phyloP scores from a whole-genome alignment of 768 basidiomycete species.

The Trametes sanguinea region DNA sequence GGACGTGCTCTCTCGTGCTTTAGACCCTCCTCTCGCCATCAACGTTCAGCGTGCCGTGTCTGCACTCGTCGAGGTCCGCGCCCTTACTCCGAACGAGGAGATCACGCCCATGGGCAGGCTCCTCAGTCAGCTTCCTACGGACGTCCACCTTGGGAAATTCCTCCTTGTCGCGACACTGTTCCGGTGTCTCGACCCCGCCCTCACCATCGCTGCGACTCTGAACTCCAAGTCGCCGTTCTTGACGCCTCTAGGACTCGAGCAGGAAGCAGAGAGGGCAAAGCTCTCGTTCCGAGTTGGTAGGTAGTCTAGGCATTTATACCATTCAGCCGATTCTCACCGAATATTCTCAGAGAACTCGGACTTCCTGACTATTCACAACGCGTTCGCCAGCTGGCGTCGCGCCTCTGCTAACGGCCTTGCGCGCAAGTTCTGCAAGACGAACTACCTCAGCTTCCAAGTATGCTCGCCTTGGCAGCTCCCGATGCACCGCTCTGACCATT shows the following conservation, averaged over 20 bases:
- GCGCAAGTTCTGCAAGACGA: constrained; percentile 75
- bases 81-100: constrained; percentile 81
- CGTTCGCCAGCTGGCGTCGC: constrained; percentile 84
- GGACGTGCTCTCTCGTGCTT: constrained; percentile 80
- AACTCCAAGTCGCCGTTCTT: constrained; percentile 94
- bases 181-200: constrained; percentile 91
- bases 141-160: constrained; percentile 95
- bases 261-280: constrained; percentile 85
- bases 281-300: constrained; percentile 72
- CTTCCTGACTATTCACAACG: constrained; percentile 91
- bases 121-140: constrained; percentile 89
- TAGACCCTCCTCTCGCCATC: constrained; percentile 84
- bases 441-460: constrained; percentile 84
- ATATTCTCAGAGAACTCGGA: constrained; percentile 78
- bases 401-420: constrained; percentile 65
- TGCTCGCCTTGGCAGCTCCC: not conserved
- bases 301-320: constrained; percentile 25
- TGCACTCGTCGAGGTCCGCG: constrained; percentile 90
- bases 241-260: constrained; percentile 83
- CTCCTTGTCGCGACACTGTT: constrained; percentile 82
- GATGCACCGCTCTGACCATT: not conserved
- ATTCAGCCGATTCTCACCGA: not conserved
- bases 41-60: constrained; percentile 92
- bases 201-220: constrained; percentile 91
- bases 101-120: constrained; percentile 93